Base-by-base conservation (phyloP, 2,329 filamentous ascomycete genomes). In the Colletotrichum sp. region DNA sequence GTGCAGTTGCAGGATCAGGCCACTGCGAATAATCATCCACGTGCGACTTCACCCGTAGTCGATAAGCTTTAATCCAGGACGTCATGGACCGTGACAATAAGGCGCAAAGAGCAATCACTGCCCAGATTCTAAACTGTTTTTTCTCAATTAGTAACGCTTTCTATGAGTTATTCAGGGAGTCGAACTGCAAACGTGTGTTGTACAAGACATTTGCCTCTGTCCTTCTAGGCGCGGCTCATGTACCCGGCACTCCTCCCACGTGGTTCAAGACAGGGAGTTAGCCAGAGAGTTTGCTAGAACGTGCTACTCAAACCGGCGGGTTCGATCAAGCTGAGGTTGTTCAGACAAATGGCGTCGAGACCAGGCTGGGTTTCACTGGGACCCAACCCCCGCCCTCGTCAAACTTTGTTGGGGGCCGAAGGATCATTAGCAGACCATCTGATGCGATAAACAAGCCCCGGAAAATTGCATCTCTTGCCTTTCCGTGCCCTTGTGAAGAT, bases 71-170 rank as follows among this genome's bases (percentile, higher is more conserved):
- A 13, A 7, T 21, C 2, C n/a, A 52, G 44, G n/a, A 21, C n/a
- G 1, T 21, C n/a, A 52, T 3, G n/a, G 0, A 13, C 6, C 6
- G 4, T 21, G 44, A 2, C n/a, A 49, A 21, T 21, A 0, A 0
- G 4, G 1, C 2, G n/a, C 44, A 4, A 21, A 21, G n/a, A 49
- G 2, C n/a, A 4, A 7, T 49, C 18, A 21, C 5, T 49, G 0
- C 6, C 10, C 44, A 21, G 0, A 49, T 21, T 13, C 6, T 21
- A 0, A 21, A n/a, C n/a, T 21, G n/a, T 0, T 5, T 52, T 21
- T 2, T n/a, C 44, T 21, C 44, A 21, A 52, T 21, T 12, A 13
- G n/a, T 49, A 49, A 21, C 4, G 44, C 0, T 49, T 12, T 13
- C 18, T 7, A 7, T 13, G n/a, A 13, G n/a, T 21, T n/a, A 13